Conservation (phyloP, 2,329 filamentous ascomycete genomes). For the Clarireedia monteithiana region DNA sequence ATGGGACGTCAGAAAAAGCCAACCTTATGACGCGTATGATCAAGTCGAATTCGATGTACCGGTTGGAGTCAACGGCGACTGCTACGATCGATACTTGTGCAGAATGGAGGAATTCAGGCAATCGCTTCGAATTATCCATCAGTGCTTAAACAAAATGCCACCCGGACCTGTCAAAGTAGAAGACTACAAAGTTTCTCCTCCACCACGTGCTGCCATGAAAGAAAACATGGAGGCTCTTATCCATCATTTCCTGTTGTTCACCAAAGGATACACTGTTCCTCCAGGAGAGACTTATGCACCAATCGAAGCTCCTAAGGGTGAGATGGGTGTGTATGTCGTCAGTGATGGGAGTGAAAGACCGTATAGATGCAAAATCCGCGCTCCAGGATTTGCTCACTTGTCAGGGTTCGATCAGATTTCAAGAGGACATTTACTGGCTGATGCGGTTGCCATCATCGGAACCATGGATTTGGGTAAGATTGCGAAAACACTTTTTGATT, state of each 20-base stretch:
- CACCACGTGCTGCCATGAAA: conserved; percentile 97
- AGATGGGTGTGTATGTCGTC: conserved; percentile 97
- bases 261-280: conserved; percentile 94
- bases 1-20: conserved; percentile 93
- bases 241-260: conserved; percentile 98
- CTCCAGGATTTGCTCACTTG: conserved; percentile 93
- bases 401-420: conserved; percentile 89
- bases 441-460: conserved; percentile 92
- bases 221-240: conserved; percentile 99
- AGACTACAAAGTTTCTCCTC: conserved; percentile 97
- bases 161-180: conserved; percentile 89
- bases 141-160: conserved; percentile 99
- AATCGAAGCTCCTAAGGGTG: conserved; percentile 99
- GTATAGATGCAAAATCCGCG: conserved; percentile 95
- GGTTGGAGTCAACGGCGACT: conserved; percentile 93
- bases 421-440: conserved; percentile 86
- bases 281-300: conserved; percentile 97
- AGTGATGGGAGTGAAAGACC: conserved; percentile 94
- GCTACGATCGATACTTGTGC: conserved; percentile 98
- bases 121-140: conserved; percentile 94
- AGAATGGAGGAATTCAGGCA: conserved; percentile 99
- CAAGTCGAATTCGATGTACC: conserved; percentile 97
- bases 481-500: conserved; percentile 7
- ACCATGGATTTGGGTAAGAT: conserved; percentile 76
- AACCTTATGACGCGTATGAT: conserved; percentile 96